phyloP scores from a whole-genome alignment of 2,329 filamentous ascomycete species.

The Calonectria crousiana region DNA sequence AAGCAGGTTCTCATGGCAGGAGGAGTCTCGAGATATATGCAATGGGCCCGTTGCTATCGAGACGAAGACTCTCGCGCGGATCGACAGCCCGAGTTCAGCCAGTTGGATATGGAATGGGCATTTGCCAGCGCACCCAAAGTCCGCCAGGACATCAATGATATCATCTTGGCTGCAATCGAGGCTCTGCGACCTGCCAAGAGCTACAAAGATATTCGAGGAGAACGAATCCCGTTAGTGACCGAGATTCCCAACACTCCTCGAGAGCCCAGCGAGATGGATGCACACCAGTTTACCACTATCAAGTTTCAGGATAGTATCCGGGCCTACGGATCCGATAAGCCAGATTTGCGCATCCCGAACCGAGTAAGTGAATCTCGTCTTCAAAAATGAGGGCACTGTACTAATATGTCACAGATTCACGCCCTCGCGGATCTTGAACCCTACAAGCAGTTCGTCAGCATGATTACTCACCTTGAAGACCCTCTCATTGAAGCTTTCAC shows the following conservation, averaged over 20 bases:
- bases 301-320: constrained; percentile 71
- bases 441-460: constrained; percentile 75
- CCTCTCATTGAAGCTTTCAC: constrained; percentile 83
- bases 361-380: constrained; percentile 58
- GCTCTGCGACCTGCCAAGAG: constrained; percentile 52
- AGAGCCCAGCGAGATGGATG: constrained; percentile 33
- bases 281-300: constrained; percentile 50
- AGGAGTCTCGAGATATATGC: constrained; percentile 85
- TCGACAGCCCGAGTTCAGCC: constrained; percentile 93
- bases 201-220: constrained; percentile 72
- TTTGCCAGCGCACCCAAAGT: constrained; percentile 72
- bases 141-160: constrained; percentile 51
- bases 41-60: constrained; percentile 94
- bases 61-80: constrained; percentile 95
- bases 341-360: constrained; percentile 82
- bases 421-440: constrained; percentile 69
- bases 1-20: constrained; percentile 98
- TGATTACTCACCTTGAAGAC: constrained; percentile 77
- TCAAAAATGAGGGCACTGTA: not conserved
- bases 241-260: constrained; percentile 37
- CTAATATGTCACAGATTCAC: constrained; percentile 65
- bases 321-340: constrained; percentile 89
- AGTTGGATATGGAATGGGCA: constrained; percentile 94
- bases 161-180: constrained; percentile 47
- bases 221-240: constrained; percentile 48